These are phyloP conservation scores for Dendrobium officinale DNA, from an alignment of 106 monocot genomes.

Conservation along the genomic window DNA sequence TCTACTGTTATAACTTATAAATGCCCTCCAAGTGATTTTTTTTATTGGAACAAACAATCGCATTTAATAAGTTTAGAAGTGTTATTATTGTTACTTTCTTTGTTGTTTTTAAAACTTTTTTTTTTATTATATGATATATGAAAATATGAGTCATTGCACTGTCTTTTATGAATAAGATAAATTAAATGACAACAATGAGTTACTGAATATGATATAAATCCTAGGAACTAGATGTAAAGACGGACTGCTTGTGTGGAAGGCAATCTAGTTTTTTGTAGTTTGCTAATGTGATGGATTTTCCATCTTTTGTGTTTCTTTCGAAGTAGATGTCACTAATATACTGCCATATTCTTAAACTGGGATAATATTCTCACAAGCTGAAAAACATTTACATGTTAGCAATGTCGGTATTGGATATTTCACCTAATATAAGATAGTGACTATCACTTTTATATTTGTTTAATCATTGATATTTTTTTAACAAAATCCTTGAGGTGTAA, in stretches of 20 bases:
- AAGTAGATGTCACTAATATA: background rate
- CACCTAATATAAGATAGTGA: background rate
- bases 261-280: background rate
- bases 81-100: background rate
- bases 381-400: background rate
- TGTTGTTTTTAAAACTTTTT: background rate
- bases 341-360: background rate
- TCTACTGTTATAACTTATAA: background rate
- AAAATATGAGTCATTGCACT: background rate
- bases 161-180: background rate
- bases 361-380: background rate
- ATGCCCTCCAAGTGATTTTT: background rate
- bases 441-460: background rate
- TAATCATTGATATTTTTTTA: background rate
- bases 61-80: background rate
- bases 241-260: background rate
- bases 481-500: background rate
- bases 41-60: background rate
- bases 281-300: background rate
- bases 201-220: background rate
- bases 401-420: background rate
- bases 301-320: background rate
- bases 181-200: background rate
- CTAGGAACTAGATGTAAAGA: background rate
- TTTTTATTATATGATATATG: background rate